Base-by-base conservation (phyloP, 352 stramenopile species). In the Peronospora belbahrii region DNA sequence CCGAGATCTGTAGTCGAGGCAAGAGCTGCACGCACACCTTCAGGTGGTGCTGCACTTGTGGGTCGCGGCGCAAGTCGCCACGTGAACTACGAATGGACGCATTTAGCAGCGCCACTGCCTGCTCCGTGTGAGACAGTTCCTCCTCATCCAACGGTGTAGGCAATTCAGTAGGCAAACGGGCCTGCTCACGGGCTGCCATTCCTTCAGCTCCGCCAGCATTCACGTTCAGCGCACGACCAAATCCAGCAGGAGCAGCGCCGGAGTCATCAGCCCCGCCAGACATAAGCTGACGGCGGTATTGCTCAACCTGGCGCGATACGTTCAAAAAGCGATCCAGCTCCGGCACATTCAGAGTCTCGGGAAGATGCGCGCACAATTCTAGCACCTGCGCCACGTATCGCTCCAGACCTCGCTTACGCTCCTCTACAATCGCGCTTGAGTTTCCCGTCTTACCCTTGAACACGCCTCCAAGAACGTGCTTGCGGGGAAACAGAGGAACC, bases 241-340 rank as follows among this genome's bases (percentile, higher is more conserved):
- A 74, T 42, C 44, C 52, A 8, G 36, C 41, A 15, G 59, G 41
- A 19, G 60, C 62, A 1, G 52, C 58, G 33, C 49, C 42, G 20
- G 48, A 31, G 22, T 70, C 60, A 5, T 57, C 53, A 11, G 35
- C 38, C 41, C 59, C 44, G 13, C 48, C 47, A 28, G 63, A 59
- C 36, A 71, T 40, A 4, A 88, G 56, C 60, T 89, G 74, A 47
- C 82, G 82, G 27, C 80, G 82, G 59, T 78, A 83, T 56, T 91
- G 82, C 54, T 91, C 76, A 24, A 94, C 77, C 53, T 90, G 79
- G 39, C 82, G 79, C 42, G 82, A 94, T 33, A 94, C 48, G 52
- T 89, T 91, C 30, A 94, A 52, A 56, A 94, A 94, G 24, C 82
- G 79, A 36, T 94, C 82, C 19, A 94, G 63, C 56, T 94, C 82